Base-by-base conservation (phyloP, 2,329 filamentous ascomycete species). In the Colletotrichum destructivum region DNA sequence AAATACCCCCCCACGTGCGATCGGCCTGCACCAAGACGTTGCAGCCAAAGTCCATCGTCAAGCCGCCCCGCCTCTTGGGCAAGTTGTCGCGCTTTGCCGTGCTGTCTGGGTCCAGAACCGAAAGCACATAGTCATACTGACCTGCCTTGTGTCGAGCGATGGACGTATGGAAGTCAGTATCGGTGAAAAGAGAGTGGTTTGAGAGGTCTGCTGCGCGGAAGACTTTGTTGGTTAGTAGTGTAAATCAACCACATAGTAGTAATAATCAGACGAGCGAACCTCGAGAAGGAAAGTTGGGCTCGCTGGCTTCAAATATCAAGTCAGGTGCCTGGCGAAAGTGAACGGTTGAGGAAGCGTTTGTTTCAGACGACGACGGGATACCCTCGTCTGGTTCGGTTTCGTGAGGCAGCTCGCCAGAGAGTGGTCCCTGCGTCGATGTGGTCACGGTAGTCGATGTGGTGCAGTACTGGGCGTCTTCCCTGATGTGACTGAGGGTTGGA, bases 101-200 rank as follows among this genome's bases (percentile, higher is more conserved):
- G 40, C 61, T 74, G 42, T 73, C 69, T 76, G 79, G 74, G 68
- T 74, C 75, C 56, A 82, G 79, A 72, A 84, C 80, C 31, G 82
- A 82, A 47, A 88, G 77, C 66, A 88, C 77, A 81, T 84, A 88
- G 75, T 88, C 84, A 76, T 86, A 88, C 78, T 87, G 81, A 82
- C 84, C 84, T 80, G 82, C 81, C 73, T 83, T 78, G 77, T 87
- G 85, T 73, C 80, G 83, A 62, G 79, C 76, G 60, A 85, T 78
- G 23, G 66, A 56, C 46, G 35, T 23, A 35, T 49, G 44, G 31
- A 71, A 49, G 16, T 21, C 2, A 23, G 26, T 35, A 54, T 65
- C 26, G 52, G 13, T 47, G 35, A 40, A 15, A n/a, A 57, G 18
- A 21, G 16, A 26, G 38, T 63, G 62, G 42, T 61, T 35, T 40